Evolutionary conservation across 1,284 basidiomycete species (phyloP).

Genomic region (Apiotrichum mycotoxinovorans): DNA sequence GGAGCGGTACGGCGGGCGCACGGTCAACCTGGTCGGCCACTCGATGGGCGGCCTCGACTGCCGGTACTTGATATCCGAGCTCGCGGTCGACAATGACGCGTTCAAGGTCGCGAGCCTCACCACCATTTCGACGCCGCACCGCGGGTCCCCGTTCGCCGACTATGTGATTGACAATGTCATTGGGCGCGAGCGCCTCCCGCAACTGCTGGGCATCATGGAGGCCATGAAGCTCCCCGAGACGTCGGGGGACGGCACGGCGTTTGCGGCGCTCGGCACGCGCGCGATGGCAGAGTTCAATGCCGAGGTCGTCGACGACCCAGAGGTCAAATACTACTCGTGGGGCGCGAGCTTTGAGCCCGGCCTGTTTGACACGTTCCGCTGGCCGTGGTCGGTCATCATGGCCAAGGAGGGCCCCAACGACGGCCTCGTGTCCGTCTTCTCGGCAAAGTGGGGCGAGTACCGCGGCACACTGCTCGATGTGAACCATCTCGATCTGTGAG

Average conservation of each 20-base stretch:
- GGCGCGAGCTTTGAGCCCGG: slow-evolving; percentile 85
- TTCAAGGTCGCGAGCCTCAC: slow-evolving; percentile 74
- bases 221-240: slow-evolving; percentile 62
- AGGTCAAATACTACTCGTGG: slow-evolving; percentile 87
- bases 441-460: slow-evolving; percentile 77
- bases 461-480: slow-evolving; percentile 77
- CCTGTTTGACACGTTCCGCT: slow-evolving; percentile 79
- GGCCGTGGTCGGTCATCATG: slow-evolving; percentile 76
- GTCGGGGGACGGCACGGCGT: slow-evolving; percentile 85
- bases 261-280: slow-evolving; percentile 77
- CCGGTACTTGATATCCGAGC: slow-evolving; percentile 64
- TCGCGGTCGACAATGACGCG: slow-evolving; percentile 41
- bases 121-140: slow-evolving; percentile 87
- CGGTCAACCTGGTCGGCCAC: slow-evolving; percentile 88
- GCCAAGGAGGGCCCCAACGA: slow-evolving; percentile 92
- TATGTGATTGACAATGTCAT: slow-evolving; percentile 79
- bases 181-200: slow-evolving; percentile 54
- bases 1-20: slow-evolving; percentile 69
- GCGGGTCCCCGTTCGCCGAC: slow-evolving; percentile 88
- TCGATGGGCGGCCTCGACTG: slow-evolving; percentile 95
- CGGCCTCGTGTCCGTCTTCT: slow-evolving; percentile 84
- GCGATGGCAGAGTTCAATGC: slow-evolving; percentile 86
- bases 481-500: slow-evolving; percentile 83
- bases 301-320: slow-evolving; percentile 68
- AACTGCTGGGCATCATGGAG: slow-evolving; percentile 59